These are phyloP conservation scores for Scheffersomyces segobiensis DNA, from an alignment of 1,139 yeast genomes.

Conservation along the genomic window DNA sequence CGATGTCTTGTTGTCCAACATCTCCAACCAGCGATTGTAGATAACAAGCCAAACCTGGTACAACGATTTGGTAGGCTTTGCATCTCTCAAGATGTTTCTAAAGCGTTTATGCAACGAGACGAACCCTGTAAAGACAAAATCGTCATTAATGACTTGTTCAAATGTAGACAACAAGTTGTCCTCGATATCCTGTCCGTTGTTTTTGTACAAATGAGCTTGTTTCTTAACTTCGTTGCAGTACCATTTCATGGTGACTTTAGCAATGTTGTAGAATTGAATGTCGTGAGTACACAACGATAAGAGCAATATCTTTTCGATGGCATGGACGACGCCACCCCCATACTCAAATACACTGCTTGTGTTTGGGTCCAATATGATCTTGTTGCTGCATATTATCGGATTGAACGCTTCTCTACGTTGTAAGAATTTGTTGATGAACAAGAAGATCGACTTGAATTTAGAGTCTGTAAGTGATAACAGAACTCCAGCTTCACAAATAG, in stretches of 20 bases:
- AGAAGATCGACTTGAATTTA: conserved; percentile 39
- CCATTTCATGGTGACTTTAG: conserved; percentile 50
- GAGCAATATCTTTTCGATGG: conserved; percentile 48
- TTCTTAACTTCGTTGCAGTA: conserved; percentile 37
- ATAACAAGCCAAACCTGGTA: conserved; percentile 63
- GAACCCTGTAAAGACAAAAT: conserved; percentile 66
- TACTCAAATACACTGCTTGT: conserved; percentile 17
- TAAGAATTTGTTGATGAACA: conserved; percentile 36
- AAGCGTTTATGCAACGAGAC: conserved; percentile 75
- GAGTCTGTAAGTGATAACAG: conserved; percentile 36
- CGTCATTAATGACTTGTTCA: conserved; percentile 53
- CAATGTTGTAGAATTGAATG: conserved; percentile 53
- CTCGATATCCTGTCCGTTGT: conserved; percentile 3
- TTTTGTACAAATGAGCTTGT: conserved; percentile 4
- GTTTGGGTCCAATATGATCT: conserved; percentile 23
- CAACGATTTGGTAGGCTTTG: conserved; percentile 60
- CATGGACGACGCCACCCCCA: conserved; percentile 21
- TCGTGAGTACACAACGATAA: conserved; percentile 59
- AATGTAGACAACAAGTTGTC: conserved; percentile 45
- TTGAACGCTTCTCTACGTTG: conserved; percentile 23
- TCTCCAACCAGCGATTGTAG: conserved; percentile 53
- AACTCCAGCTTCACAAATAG: conserved; percentile 40
- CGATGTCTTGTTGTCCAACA: conserved; percentile 25
- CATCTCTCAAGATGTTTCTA: conserved; percentile 55
- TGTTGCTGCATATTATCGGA: conserved; percentile 22